These are phyloP conservation scores for Gardenia jasminoides DNA, from an alignment of 257 asterid species.

Conservation along the genomic window DNA sequence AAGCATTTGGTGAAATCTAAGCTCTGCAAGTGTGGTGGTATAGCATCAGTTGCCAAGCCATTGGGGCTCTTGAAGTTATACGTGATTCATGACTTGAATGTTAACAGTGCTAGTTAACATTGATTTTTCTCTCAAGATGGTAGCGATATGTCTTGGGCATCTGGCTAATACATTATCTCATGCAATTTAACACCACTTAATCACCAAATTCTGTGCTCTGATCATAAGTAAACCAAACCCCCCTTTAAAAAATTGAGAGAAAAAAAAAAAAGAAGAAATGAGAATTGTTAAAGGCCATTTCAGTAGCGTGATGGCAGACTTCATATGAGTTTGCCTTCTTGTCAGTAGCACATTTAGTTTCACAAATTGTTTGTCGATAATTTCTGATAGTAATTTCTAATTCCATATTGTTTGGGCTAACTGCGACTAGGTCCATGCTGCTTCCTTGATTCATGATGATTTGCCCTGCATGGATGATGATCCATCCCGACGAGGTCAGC, in stretches of 20 bases:
- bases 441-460: constrained; percentile 90
- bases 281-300: not conserved
- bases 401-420: not conserved
- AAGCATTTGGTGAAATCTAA: not conserved
- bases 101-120: not conserved
- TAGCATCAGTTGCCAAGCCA: not conserved
- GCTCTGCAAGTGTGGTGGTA: not conserved
- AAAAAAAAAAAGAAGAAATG: too few species aligned
- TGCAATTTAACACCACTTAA: not conserved
- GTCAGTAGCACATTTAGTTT: not conserved
- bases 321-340: not conserved
- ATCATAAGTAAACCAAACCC: not conserved
- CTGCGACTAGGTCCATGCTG: constrained; percentile 77
- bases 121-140: not conserved
- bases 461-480: constrained; percentile 98
- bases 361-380: not conserved
- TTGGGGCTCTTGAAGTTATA: not conserved
- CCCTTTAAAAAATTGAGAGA: not conserved
- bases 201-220: not conserved
- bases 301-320: too few species aligned
- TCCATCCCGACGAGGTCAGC: constrained; percentile 83
- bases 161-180: not conserved
- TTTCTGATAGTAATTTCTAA: not conserved
- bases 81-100: constrained; percentile 1
- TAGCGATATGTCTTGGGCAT: not conserved